These are phyloP conservation scores for Phylloporus scabripes DNA, from an alignment of 768 basidiomycete genomes.

Conservation along the genomic window DNA sequence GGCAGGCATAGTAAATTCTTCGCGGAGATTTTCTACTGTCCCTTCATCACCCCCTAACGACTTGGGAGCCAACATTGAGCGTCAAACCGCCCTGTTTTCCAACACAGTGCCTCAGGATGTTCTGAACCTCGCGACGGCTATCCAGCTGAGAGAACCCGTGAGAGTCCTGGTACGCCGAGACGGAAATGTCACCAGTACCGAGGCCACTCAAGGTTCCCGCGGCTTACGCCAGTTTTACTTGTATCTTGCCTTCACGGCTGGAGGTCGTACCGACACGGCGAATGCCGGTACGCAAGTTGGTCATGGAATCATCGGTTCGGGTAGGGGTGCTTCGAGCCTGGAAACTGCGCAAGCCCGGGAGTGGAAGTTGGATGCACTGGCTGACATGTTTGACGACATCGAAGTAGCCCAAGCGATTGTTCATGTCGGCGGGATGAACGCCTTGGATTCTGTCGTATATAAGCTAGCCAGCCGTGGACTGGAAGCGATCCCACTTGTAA, in stretches of 20 bases:
- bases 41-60: constrained; percentile 43
- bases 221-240: constrained; percentile 94
- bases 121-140: constrained; percentile 87
- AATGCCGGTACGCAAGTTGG: constrained; percentile 44
- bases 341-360: constrained; percentile 84
- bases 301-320: constrained; percentile 89
- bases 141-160: constrained; percentile 93
- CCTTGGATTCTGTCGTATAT: constrained; percentile 84
- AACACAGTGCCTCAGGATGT: constrained; percentile 99
- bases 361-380: constrained; percentile 92
- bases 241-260: constrained; percentile 91
- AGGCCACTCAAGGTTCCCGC: constrained; percentile 67
- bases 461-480: constrained; percentile 81
- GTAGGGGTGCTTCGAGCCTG: constrained; percentile 73
- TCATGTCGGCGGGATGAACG: constrained; percentile 82
- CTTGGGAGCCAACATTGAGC: constrained; percentile 49
- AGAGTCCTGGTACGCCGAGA: constrained; percentile 95
- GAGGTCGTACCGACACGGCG: constrained; percentile 58
- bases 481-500: constrained; percentile 83
- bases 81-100: constrained; percentile 92
- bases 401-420: constrained; percentile 78
- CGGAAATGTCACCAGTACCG: constrained; percentile 68
- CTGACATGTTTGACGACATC: constrained; percentile 85
- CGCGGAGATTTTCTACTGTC: constrained; percentile 57
- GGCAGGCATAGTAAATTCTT: constrained; percentile 33